phyloP scores from a whole-genome alignment of 2,329 filamentous ascomycete genomes.

The Taxawa tesnikishii region DNA sequence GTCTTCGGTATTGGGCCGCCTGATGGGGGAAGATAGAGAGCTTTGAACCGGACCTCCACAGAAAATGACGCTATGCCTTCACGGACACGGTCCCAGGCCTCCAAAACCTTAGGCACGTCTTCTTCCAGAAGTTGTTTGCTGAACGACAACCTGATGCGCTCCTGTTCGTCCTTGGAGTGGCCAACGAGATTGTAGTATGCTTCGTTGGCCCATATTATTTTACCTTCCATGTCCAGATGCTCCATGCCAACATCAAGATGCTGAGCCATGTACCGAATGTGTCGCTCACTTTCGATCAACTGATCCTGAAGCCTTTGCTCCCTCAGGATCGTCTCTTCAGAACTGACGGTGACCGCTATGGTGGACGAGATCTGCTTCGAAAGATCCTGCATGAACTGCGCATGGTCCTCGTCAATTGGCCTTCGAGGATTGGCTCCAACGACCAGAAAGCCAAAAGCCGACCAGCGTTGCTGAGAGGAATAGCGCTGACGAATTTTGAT shows the following conservation, averaged over 20 bases:
- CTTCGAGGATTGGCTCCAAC: slow-evolving; percentile 5
- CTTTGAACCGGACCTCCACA: slow-evolving; percentile 26
- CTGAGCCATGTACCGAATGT: slow-evolving; percentile 7
- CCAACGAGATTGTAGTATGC: slow-evolving; percentile 6
- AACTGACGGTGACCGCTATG: slow-evolving; percentile 2
- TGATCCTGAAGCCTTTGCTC: slow-evolving; percentile 2
- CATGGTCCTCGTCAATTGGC: slow-evolving; percentile 7
- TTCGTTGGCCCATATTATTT: slow-evolving; percentile 9
- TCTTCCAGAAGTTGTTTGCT: slow-evolving; percentile 26
- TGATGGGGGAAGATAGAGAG: neutral
- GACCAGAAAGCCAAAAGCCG: slow-evolving; percentile 5
- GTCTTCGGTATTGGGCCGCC: slow-evolving; percentile 1
- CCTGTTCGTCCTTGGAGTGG: too few species aligned
- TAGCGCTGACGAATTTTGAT: slow-evolving; percentile 4
- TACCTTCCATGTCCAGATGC: slow-evolving; percentile 4
- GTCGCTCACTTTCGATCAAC: slow-evolving; percentile 5
- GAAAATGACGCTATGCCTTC: slow-evolving; percentile 22
- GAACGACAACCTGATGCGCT: slow-evolving; percentile 26
- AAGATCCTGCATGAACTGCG: slow-evolving; percentile 8
- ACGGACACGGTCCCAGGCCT: slow-evolving; percentile 28
- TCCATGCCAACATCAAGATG: slow-evolving; percentile 7
- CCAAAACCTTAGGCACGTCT: slow-evolving; percentile 18
- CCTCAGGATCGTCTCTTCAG: slow-evolving; percentile 4
- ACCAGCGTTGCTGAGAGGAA: slow-evolving; percentile 1
- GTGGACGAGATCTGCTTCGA: slow-evolving; percentile 5